phyloP scores from a whole-genome alignment of 192 early-diverging fungal genomes.

The Kickxella alabastrina region DNA sequence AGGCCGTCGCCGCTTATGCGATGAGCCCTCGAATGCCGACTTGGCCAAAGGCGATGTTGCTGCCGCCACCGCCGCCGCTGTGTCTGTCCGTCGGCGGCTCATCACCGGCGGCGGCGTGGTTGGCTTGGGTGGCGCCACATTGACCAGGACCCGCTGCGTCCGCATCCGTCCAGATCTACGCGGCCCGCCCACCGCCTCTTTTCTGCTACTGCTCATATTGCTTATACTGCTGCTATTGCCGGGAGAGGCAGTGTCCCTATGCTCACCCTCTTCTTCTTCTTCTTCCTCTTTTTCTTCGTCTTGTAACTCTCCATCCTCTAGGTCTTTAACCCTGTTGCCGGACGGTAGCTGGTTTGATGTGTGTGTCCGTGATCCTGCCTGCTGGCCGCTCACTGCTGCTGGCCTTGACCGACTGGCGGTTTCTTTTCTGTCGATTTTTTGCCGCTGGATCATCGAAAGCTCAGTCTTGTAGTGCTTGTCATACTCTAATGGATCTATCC shows the following conservation, averaged over 20 bases:
- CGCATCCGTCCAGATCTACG: slow-evolving; percentile 6
- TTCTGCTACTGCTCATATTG: too few species aligned
- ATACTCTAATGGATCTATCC: not conserved
- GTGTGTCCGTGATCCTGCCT: not conserved
- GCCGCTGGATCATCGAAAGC: not conserved
- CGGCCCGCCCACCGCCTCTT: too few species aligned
- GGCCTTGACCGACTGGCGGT: not conserved
- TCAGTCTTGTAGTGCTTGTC: not conserved
- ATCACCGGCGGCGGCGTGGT: not conserved
- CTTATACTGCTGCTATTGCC: not conserved
- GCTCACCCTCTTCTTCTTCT: not conserved
- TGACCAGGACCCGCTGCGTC: slow-evolving; percentile 8
- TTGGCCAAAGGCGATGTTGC: not conserved
- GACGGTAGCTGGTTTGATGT: not conserved
- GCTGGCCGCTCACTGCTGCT: not conserved
- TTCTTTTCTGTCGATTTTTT: not conserved
- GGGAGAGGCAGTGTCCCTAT: not conserved
- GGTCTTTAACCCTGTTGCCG: not conserved
- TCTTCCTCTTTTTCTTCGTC: not conserved
- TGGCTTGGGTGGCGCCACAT: not conserved
- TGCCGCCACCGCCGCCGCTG: too few species aligned
- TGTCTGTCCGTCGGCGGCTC: not conserved
- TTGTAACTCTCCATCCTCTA: not conserved
- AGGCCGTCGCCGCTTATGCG: not conserved
- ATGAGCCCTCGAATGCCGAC: not conserved